phyloP scores from a whole-genome alignment of 768 basidiomycete genomes.

The Daedalea quercina region DNA sequence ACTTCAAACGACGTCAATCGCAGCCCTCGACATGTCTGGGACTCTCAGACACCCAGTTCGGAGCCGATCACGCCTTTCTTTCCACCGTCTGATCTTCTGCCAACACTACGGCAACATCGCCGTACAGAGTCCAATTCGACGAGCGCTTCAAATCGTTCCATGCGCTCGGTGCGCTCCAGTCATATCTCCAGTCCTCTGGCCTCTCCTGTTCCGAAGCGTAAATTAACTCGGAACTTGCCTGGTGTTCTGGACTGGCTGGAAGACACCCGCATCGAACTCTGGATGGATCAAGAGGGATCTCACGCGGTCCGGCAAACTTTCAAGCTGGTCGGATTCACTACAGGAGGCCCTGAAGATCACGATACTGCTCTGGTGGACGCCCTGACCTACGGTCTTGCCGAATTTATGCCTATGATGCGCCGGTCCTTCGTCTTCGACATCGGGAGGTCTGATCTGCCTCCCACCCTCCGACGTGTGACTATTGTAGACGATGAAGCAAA shows the following conservation, averaged over 20 bases:
- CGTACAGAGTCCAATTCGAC: neutral
- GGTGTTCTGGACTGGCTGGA: slow-evolving; percentile 46
- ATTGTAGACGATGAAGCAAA: slow-evolving; percentile 59
- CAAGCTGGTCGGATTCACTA: slow-evolving; percentile 42
- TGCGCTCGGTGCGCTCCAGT: slow-evolving; percentile 5
- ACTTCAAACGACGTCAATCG: neutral
- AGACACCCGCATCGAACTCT: slow-evolving; percentile 48
- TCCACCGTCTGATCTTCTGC: neutral
- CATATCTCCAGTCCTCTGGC: slow-evolving; percentile 5
- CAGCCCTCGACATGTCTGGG: neutral
- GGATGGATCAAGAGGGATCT: slow-evolving; percentile 84
- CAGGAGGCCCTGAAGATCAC: slow-evolving; percentile 3
- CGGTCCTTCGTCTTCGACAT: slow-evolving; percentile 58
- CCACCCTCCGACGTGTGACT: slow-evolving; percentile 64
- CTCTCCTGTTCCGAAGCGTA: neutral
- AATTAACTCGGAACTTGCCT: slow-evolving; percentile 21
- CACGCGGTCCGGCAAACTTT: slow-evolving; percentile 55
- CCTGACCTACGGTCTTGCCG: slow-evolving; percentile 42
- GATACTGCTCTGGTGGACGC: slow-evolving; percentile 20
- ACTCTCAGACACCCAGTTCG: neutral
- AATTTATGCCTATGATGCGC: slow-evolving; percentile 56
- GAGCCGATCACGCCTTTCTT: neutral
- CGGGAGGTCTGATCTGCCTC: slow-evolving; percentile 48
- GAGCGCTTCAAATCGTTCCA: slow-evolving; percentile 7
- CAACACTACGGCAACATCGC: neutral